Evolutionary conservation across 2,329 filamentous ascomycete genomes (phyloP), one percentile per base, ranked within the genome.

Genomic region (Trichoderma lentiforme): DNA sequence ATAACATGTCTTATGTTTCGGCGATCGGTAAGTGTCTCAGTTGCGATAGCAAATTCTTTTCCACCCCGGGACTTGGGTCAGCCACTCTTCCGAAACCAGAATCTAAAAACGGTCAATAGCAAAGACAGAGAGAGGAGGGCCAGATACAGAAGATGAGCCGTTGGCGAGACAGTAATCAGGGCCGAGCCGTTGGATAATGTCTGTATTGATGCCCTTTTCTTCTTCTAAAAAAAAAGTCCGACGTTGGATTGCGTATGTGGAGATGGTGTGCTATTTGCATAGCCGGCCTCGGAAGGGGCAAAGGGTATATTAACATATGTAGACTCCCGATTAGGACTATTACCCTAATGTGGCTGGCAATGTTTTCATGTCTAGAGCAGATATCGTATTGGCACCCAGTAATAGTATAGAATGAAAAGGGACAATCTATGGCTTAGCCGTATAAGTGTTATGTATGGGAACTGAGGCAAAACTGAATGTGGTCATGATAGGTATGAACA

Each of bases 21-120:
- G 65, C 8, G 53, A 47, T 68, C 53, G 34, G 36, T 56, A 57
- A 57, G 30, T 69, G 56, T 69, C 56, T 69, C 56, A 47, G 56
- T 47, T 34, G 18, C 21, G 39, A 26, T 32, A 34, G 3, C 28
- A 34, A 34, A 61, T 47, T 24, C 26, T 11, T 26, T 47, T 36
- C 34, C 28, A 18, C 11, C 66, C 56, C 28, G 28, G 28, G 34
- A 58, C 18, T 43, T 60, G 66, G 53, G 28, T 47, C 66, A 51
- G 56, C 53, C 39, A 14, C 56, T 60, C 14, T 61, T 36, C 21
- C 36, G 26, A n/a, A 28, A 66, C 14, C 21, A 14, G 21, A 15
- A 56, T 18, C 47, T 12, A 24, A 26, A 34, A 26, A 28, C 28
- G 51, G 32, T 15, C 51, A 57, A 14, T 3, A 9, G 39, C 15